Evolutionary conservation across 306 rosid genomes (phyloP), one percentile per base, ranked within the genome.

Genomic region (Vachellia collinsii): DNA sequence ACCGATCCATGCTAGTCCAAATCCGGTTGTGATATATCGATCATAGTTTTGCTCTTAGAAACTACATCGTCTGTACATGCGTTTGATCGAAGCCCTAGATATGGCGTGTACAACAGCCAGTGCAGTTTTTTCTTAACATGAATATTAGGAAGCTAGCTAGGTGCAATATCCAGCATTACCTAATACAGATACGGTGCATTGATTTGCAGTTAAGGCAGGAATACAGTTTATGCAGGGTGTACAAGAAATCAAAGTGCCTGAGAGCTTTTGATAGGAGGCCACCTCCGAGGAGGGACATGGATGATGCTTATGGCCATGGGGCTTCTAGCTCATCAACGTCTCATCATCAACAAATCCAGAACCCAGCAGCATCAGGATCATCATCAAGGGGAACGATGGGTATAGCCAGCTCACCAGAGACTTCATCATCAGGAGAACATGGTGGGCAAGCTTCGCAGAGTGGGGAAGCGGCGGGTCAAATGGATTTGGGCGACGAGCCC

Each of bases 181-280:
- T 58, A 29, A 29, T 9, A 12, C 7, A 56, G 11, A 56, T 8
- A 11, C 17, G 39, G 8, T 51, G 22, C 36, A 6, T 74, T 12
- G 54, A 41, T 37, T 43, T 65, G 86, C 94, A 94, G 97, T 44
- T 92, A 39, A 90, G 97, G 82, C 87, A 90, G 19, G 97, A 94
- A 84, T 88, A 86, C 76, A 92, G 98, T 34, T 68, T 94, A 53
- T 92, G 97, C 59, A 87, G 97, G 85, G 93, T 94, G 39, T 92
- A 92, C 91, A 94, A 90, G 85, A 94, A 88, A 84, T 80, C 93
- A 17, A 91, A 94, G 83, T 90, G 94, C 70, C 67, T 91, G 61
- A 62, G 97, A 48, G 90, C 98, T 62, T 94, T 92, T 70, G 98
- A 94, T 70, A 88, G 98, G 79, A 68, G 97, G 65, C 94, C 92